These are phyloP conservation scores for Phycomyces nitens DNA, from an alignment of 192 early-diverging fungal species.

Conservation along the genomic window DNA sequence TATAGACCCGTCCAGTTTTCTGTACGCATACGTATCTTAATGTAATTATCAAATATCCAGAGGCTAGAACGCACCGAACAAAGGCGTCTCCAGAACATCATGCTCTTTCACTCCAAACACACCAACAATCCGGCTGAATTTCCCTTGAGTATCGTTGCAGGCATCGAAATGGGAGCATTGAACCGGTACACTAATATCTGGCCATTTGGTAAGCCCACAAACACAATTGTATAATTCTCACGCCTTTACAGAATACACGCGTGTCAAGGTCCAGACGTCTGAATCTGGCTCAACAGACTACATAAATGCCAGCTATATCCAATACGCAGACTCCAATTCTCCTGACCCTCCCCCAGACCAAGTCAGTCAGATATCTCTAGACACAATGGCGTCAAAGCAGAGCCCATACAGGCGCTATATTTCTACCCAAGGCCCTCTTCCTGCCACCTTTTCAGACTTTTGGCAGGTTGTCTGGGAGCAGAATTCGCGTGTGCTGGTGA, in stretches of 20 bases:
- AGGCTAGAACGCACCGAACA: conserved; percentile 66
- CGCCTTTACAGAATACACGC: conserved; percentile 31
- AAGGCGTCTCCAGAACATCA: conserved; percentile 64
- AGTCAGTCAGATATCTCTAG: not conserved
- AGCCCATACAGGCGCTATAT: conserved; percentile 40
- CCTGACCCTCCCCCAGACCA: conserved; percentile 13
- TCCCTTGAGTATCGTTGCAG: conserved; percentile 73
- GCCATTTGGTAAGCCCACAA: conserved; percentile 57
- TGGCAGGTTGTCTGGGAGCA: conserved; percentile 98
- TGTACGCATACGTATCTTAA: too few species aligned
- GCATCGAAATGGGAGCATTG: conserved; percentile 68
- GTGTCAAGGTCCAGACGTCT: conserved; percentile 29
- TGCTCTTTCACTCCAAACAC: conserved; percentile 56
- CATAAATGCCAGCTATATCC: conserved; percentile 38
- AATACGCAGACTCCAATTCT: conserved; percentile 11
- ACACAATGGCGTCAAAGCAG: not conserved
- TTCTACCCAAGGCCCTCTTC: conserved; percentile 74
- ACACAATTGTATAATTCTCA: too few species aligned
- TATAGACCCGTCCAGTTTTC: too few species aligned
- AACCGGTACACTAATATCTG: conserved; percentile 87
- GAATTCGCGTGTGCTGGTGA: conserved; percentile 76
- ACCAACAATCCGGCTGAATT: conserved; percentile 34
- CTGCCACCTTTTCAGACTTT: conserved; percentile 83
- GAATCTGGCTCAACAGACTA: conserved; percentile 27
- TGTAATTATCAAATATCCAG: conserved; percentile 12